These are phyloP conservation scores for Phaffia rhodozyma DNA, from an alignment of 1,284 basidiomycete species.

Conservation along the genomic window DNA sequence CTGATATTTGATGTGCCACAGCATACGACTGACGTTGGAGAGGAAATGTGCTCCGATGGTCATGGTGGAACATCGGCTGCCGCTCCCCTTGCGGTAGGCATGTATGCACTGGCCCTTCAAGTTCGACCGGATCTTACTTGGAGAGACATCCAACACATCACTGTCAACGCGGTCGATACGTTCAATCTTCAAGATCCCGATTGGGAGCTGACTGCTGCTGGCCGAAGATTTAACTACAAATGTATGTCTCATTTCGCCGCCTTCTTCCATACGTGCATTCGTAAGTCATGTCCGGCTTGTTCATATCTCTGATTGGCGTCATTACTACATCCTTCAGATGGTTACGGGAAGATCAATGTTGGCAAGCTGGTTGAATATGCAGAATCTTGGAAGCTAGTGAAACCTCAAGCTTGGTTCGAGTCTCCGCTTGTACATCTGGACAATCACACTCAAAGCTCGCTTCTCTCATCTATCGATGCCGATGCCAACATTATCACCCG, in stretches of 20 bases:
- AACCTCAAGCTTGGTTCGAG: conserved; percentile 85
- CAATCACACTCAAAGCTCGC: conserved; percentile 20
- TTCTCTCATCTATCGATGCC: not conserved
- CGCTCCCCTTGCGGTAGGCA: conserved; percentile 86
- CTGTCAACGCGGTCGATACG: conserved; percentile 61
- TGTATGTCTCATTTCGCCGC: conserved; percentile 33
- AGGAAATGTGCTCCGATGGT: conserved; percentile 63
- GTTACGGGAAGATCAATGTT: conserved; percentile 82
- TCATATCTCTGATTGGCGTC: not conserved
- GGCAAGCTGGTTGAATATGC: conserved; percentile 71
- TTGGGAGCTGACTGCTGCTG: conserved; percentile 76
- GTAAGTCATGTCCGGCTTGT: not conserved
- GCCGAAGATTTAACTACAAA: conserved; percentile 85
- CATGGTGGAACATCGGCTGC: conserved; percentile 98
- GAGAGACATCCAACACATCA: conserved; percentile 91
- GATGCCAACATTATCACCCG: conserved; percentile 1
- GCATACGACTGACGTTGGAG: conserved; percentile 90
- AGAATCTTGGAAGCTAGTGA: conserved; percentile 71
- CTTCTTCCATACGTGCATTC: not conserved
- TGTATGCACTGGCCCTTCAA: conserved; percentile 76
- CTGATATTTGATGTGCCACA: conserved; percentile 31
- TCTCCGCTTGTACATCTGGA: conserved; percentile 32
- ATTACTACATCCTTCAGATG: conserved; percentile 39
- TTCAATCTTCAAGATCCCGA: conserved; percentile 86
- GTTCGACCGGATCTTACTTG: conserved; percentile 84